These are phyloP conservation scores for Aspergillus sp. DNA, from an alignment of 2,329 filamentous ascomycete genomes.

Conservation along the genomic window DNA sequence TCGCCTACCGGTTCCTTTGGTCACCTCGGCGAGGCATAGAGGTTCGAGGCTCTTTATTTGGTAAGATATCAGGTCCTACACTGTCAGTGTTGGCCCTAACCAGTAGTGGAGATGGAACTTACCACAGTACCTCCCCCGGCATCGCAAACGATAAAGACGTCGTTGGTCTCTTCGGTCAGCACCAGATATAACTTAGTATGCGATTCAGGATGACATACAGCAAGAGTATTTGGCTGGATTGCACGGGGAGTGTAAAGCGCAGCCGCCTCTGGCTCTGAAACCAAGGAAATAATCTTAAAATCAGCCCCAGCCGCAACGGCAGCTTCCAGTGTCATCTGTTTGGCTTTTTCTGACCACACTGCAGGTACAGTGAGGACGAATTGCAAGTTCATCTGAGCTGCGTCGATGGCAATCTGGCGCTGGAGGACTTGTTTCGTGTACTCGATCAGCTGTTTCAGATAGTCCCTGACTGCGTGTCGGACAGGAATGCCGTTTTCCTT, in stretches of 20 bases:
- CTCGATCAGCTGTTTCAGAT: neutral
- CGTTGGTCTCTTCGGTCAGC: conserved; percentile 19
- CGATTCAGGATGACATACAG: conserved; percentile 9
- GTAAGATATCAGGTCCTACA: conserved; percentile 36
- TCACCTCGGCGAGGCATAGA: conserved; percentile 26
- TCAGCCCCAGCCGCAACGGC: conserved; percentile 19
- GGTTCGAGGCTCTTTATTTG: conserved; percentile 23
- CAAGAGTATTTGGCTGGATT: conserved; percentile 27
- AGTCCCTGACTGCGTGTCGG: neutral
- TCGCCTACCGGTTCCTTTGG: conserved; percentile 26
- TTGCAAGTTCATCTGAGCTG: conserved; percentile 18
- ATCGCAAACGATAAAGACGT: conserved; percentile 38
- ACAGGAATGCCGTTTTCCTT: neutral
- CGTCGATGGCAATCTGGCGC: conserved; percentile 9
- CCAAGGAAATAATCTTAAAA: conserved; percentile 5
- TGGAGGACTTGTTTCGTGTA: neutral
- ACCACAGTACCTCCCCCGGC: conserved; percentile 41
- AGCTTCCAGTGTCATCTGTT: conserved; percentile 28
- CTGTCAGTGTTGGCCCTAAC: neutral
- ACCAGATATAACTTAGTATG: too few species aligned
- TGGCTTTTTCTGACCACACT: conserved; percentile 36
- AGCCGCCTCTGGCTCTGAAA: conserved; percentile 33
- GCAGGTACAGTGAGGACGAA: conserved; percentile 33
- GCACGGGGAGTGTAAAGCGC: conserved; percentile 30
- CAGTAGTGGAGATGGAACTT: neutral